Percentiles rank a stretch among this genome's conserved stretches.
Evolutionary conservation across 1,284 basidiomycete species (phyloP).

Genomic region (Boletus austroedulis): DNA sequence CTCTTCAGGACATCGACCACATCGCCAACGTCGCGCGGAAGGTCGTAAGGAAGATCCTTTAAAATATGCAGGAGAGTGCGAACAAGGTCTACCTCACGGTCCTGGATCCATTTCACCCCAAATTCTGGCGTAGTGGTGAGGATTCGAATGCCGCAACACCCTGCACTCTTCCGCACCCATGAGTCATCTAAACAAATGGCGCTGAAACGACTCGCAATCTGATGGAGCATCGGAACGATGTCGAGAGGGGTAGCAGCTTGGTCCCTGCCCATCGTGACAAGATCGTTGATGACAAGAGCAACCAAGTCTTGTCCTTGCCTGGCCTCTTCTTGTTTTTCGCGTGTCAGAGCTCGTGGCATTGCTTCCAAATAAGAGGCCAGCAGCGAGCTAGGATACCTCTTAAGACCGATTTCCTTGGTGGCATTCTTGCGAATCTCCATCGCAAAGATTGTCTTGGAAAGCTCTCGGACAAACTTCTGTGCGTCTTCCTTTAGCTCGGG

Average conservation of each 20-base stretch:
- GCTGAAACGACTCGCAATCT: constrained; percentile 77
- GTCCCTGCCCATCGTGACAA: constrained; percentile 55
- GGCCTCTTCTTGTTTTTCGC: constrained; percentile 60
- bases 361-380: constrained; percentile 77
- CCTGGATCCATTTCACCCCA: constrained; percentile 79
- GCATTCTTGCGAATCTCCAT: constrained; percentile 59
- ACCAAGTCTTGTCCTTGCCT: constrained; percentile 61
- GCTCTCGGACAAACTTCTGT: constrained; percentile 61
- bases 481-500: constrained; percentile 71
- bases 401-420: constrained; percentile 50
- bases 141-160: constrained; percentile 80
- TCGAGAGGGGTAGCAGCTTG: constrained; percentile 51
- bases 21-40: constrained; percentile 79
- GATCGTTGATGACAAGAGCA: constrained; percentile 61
- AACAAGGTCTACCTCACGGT: constrained; percentile 89
- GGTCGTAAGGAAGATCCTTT: constrained; percentile 93
- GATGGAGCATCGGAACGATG: constrained; percentile 64
- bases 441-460: constrained; percentile 69
- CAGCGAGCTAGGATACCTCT: constrained; percentile 59
- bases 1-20: constrained; percentile 78
- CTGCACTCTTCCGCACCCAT: constrained; percentile 85
- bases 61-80: constrained; percentile 91
- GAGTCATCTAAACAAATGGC: constrained; percentile 86
- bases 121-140: constrained; percentile 72
- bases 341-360: constrained; percentile 66